These are phyloP conservation scores for Closterium sp. DNA, from an alignment of 139 green algal genomes.

Conservation along the genomic window DNA sequence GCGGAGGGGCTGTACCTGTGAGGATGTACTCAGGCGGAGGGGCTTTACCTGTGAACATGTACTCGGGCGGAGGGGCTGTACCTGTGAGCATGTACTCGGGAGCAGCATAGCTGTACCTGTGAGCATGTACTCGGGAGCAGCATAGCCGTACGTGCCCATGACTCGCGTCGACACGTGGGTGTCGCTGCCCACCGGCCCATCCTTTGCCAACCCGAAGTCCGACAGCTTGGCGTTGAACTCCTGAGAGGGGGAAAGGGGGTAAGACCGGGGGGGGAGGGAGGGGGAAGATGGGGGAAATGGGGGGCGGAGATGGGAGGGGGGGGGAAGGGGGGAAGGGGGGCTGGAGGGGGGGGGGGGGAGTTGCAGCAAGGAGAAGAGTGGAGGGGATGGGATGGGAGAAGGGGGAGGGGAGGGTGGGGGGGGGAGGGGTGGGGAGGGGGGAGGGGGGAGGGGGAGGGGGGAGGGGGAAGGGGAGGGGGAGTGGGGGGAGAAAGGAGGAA, in stretches of 20 bases:
- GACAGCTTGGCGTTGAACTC: conserved; percentile 47
- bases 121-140: conserved; percentile 59
- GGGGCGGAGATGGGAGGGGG: no score
- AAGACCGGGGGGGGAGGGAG: neutral
- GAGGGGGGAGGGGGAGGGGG: no score
- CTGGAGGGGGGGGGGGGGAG: no score
- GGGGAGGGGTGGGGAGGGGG: neutral
- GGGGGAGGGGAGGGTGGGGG: no score
- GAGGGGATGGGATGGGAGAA: no score
- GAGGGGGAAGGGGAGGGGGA: no score
- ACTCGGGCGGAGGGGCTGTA: conserved; percentile 50
- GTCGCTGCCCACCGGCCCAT: conserved; percentile 34
- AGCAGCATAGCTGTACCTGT: conserved; percentile 55
- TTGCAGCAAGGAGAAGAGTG: no score
- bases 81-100: conserved; percentile 55
- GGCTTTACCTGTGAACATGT: conserved; percentile 48
- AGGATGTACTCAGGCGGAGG: conserved; percentile 60
- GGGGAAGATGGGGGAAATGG: no score
- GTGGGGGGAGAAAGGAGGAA: no score
- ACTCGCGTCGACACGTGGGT: conserved; percentile 53
- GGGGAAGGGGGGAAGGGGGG: no score
- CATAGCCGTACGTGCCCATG: conserved; percentile 63
- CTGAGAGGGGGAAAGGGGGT: neutral
- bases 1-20: conserved; percentile 55
- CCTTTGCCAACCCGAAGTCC: conserved; percentile 60